phyloP scores from a whole-genome alignment of 208 protist species.

The Entamoeba invadens region DNA sequence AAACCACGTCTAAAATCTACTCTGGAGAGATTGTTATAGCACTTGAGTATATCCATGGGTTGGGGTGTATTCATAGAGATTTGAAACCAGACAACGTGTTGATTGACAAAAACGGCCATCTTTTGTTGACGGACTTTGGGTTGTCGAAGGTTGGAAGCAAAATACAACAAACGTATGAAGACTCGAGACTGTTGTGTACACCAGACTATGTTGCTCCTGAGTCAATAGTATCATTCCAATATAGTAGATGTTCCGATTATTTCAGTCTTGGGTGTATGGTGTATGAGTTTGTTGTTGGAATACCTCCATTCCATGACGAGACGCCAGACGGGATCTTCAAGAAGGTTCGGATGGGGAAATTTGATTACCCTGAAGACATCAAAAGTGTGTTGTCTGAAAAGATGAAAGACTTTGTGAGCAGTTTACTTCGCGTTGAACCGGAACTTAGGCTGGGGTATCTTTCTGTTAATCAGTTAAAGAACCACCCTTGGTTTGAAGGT shows the following conservation, averaged over 20 bases:
- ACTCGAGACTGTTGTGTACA: conserved; percentile 11
- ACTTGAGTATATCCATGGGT: conserved; percentile 50
- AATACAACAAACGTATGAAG: background rate
- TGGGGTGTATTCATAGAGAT: conserved; percentile 65
- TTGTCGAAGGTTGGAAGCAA: conserved; percentile 56
- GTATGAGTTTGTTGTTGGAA: conserved; percentile 6
- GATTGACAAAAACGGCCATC: conserved; percentile 33
- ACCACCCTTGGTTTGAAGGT: conserved; percentile 11
- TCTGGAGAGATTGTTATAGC: conserved; percentile 42
- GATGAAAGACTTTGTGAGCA: background rate
- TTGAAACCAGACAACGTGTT: conserved; percentile 76
- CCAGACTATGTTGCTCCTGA: conserved; percentile 49
- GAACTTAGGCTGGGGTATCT: background rate
- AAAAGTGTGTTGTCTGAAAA: background rate
- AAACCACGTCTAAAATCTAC: conserved; percentile 11
- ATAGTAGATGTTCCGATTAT: conserved; percentile 21
- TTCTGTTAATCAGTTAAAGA: background rate
- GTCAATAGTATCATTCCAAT: conserved; percentile 23
- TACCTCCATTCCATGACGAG: conserved; percentile 2
- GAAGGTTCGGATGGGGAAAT: background rate
- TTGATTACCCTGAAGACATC: background rate
- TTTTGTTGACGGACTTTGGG: conserved; percentile 80
- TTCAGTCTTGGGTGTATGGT: background rate
- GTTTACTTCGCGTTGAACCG: background rate
- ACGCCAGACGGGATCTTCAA: background rate